Base-by-base conservation (phyloP, 495 filamentous ascomycete genomes). In the Xylaria grammica region DNA sequence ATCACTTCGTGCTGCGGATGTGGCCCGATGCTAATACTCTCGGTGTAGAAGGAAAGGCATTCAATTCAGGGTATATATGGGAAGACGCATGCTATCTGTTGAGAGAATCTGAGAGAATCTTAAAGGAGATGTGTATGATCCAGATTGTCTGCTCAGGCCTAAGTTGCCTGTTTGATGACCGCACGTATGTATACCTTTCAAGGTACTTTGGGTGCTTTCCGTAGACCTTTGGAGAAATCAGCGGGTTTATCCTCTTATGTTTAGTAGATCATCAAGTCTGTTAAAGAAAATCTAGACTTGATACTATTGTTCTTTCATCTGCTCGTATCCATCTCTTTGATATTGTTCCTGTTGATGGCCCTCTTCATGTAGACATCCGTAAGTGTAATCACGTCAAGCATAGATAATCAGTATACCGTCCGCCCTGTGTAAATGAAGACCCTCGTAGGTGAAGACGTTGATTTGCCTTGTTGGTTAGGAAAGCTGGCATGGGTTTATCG, bases 71-170 rank as follows among this genome's bases (percentile, higher is more conserved):
- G 91, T 4, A 92, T 93, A 85, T 85, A 84, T 59, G 92, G 92
- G 49, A 97, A 97, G 86, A 92, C 92, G 13, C 92, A 96, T 74
- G 88, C 85, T 36, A 81, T 94, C 59, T 96, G 92, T 78, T 95
- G 50, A 65, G 38, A 42, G 45, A 38, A 24, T 38, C 0, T 42
- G 15, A 50, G 46, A 42, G 32, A 11, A 36, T 5, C 5, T 36
- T 5, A 36, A 36, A 11, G 32, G 5, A 42, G 8, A 17, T 9
- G 7, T 42, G 13, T 4, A 13, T 2, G n/a, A 36, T 29, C 30
- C 29, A 6, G 32, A 55, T 55, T 32, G 52, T 26, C 19, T 48
- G 9, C 27, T 30, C 10, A 17, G 56, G 56, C 19, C 34, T 34
- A 34, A 22, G 42, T 34, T 54, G 42, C 22, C 27, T 20, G 34